Percentiles rank a stretch among this genome's conserved stretches.
Evolutionary conservation across 78 protist species (phyloP).

Genomic region (Dictyostelium firmibasis): DNA sequence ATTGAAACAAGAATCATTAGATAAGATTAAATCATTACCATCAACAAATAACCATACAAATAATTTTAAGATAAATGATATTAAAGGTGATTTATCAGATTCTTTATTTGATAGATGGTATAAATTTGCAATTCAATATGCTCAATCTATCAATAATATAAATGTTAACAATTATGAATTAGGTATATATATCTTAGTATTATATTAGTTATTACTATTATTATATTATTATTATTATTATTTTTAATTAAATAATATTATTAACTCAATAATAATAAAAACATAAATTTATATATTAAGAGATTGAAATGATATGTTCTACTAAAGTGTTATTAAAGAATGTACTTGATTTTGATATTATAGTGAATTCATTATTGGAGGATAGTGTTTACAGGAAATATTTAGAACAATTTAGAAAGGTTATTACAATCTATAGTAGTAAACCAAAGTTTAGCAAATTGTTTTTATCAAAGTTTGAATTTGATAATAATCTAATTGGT

Average conservation of each 20-base stretch:
- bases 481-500: background rate
- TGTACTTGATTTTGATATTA: background rate
- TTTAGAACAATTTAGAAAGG: constrained; percentile 14
- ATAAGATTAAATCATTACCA: background rate
- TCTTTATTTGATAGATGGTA: background rate
- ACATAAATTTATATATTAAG: background rate
- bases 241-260: background rate
- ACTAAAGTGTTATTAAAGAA: background rate
- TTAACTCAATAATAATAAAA: background rate
- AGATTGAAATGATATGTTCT: background rate
- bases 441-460: constrained; percentile 13
- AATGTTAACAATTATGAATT: background rate
- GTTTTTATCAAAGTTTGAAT: background rate
- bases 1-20: background rate
- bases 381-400: constrained; percentile 3
- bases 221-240: background rate
- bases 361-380: background rate
- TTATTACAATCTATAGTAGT: background rate
- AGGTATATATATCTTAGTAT: background rate
- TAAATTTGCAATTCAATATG: constrained; percentile 7
- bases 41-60: background rate
- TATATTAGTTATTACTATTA: background rate
- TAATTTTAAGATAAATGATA: background rate
- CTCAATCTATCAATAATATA: background rate
- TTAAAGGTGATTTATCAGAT: background rate